phyloP scores from a whole-genome alignment of 75 land plant genomes.

The Isoetes taiwanensis region DNA sequence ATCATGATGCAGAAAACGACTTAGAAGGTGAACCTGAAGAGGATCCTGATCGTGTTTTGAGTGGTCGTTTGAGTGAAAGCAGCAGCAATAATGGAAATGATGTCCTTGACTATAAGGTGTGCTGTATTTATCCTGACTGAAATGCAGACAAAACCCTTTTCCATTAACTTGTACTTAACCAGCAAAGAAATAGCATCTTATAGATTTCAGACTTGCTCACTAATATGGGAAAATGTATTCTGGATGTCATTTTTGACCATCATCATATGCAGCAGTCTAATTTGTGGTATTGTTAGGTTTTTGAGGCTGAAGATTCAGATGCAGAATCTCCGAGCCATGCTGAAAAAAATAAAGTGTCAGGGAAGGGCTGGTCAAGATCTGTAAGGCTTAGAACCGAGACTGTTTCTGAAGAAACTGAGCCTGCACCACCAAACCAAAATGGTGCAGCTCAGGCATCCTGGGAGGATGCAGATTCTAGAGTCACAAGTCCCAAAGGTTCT shows the following conservation, averaged over 20 bases:
- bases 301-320: constrained; percentile 66
- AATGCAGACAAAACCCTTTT: too few relatives aligned
- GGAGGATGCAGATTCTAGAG: constrained; percentile 43
- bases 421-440: too few relatives aligned
- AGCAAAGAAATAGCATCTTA: not conserved
- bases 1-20: constrained; percentile 79
- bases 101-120: constrained; percentile 88
- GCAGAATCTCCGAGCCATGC: constrained; percentile 31
- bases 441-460: constrained; percentile 38
- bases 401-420: too few relatives aligned
- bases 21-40: constrained; percentile 47
- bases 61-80: constrained; percentile 82
- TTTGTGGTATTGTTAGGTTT: constrained; percentile 29
- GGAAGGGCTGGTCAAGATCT: constrained; percentile 16
- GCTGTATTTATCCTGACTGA: not conserved
- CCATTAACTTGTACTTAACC: not conserved
- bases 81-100: constrained; percentile 90
- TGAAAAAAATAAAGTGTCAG: constrained; percentile 11
- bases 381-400: constrained; percentile 16
- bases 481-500: constrained; percentile 21
- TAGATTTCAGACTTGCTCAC: not conserved
- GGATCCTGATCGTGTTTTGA: constrained; percentile 47
- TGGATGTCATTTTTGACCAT: not conserved
- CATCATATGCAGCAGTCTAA: not conserved
- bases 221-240: not conserved